Evolutionary conservation across 2,329 filamentous ascomycete species (phyloP).

Genomic region (Pseudohalonectria lignicola): DNA sequence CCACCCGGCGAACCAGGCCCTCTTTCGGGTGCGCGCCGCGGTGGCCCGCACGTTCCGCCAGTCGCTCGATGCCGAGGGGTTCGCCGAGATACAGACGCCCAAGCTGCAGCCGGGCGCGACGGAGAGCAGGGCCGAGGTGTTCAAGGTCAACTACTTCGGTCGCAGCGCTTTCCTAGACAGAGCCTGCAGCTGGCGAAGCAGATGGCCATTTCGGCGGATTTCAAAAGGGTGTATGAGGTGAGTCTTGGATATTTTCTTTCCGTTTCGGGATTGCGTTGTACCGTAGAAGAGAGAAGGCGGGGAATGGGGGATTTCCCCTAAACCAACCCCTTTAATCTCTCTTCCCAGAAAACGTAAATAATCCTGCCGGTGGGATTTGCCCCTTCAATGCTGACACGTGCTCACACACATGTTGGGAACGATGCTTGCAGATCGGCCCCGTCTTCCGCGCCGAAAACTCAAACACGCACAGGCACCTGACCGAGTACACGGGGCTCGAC

Average conservation of each 20-base stretch:
- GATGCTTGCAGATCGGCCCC: slow-evolving; percentile 59
- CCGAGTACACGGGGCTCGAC: slow-evolving; percentile 88
- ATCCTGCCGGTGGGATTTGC: too few relatives aligned
- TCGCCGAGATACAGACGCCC: slow-evolving; percentile 89
- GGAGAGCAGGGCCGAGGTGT: slow-evolving; percentile 84
- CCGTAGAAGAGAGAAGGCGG: too few relatives aligned
- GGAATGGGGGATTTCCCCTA: too few relatives aligned
- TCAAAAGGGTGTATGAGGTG: slow-evolving; percentile 78
- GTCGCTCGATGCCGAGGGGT: slow-evolving; percentile 62
- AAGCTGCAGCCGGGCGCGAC: slow-evolving; percentile 86
- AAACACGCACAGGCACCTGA: slow-evolving; percentile 89
- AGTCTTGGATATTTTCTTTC: too few relatives aligned
- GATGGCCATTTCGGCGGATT: slow-evolving; percentile 83
- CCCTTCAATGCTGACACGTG: too few relatives aligned
- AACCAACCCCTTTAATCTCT: too few relatives aligned
- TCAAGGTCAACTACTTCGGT: slow-evolving; percentile 85
- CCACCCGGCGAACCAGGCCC: slow-evolving; percentile 75
- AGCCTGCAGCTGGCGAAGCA: slow-evolving; percentile 90
- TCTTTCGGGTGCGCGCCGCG: slow-evolving; percentile 78
- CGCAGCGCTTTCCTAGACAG: slow-evolving; percentile 82
- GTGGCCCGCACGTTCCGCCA: slow-evolving; percentile 71
- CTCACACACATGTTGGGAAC: too few relatives aligned
- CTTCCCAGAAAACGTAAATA: too few relatives aligned
- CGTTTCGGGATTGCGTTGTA: too few relatives aligned
- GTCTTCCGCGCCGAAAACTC: slow-evolving; percentile 94